Base-by-base conservation (phyloP, 1,284 basidiomycete species). In the Trichosporon coremiiforme region DNA sequence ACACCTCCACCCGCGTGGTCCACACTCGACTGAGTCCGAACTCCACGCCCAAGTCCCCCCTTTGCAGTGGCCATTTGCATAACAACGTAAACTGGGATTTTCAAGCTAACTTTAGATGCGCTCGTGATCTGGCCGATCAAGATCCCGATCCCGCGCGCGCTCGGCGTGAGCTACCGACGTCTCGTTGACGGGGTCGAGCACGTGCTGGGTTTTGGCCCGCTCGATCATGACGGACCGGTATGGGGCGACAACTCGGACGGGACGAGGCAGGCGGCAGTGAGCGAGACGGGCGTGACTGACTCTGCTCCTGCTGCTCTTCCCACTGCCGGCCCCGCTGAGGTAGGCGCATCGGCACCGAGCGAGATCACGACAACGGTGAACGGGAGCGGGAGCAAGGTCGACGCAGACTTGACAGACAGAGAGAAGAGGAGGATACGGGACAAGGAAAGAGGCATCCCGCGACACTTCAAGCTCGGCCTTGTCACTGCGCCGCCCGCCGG, bases 401-500 rank as follows among this genome's bases (percentile, higher is more conserved):
- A 33, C n/a, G 13, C 65, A 6, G 50, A 8, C 15, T 2, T n/a
- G 4, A n/a, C 41, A 2, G 20, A n/a, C 20, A 35, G 2, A 8
- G 45, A 47, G 15, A 22, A 20, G 47, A 1, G 15, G 29, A 31
- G 25, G 8, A 6, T 2, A n/a, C 13, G 8, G 6, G 36, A 47
- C 20, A 13, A n/a, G 36, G 31, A 7, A 15, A 6, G 13, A 17
- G 9, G 17, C 1, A 9, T 38, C 1, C 50, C 64, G 20, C 77
- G 25, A n/a, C 81, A 82, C 50, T 73, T 93, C 45, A 86, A 85
- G 1, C 82, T 94, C 22, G 89, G 91, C 70, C 87, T 91, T 65
- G 87, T 89, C 62, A 90, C 90, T 0, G 90, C 90, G 0, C 95
- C 95, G 2, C 88, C 94, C 22, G 80, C 91, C 45, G 90, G 90